Conservation (phyloP, 345 rosid species). For the Sapria himalayana region DNA sequence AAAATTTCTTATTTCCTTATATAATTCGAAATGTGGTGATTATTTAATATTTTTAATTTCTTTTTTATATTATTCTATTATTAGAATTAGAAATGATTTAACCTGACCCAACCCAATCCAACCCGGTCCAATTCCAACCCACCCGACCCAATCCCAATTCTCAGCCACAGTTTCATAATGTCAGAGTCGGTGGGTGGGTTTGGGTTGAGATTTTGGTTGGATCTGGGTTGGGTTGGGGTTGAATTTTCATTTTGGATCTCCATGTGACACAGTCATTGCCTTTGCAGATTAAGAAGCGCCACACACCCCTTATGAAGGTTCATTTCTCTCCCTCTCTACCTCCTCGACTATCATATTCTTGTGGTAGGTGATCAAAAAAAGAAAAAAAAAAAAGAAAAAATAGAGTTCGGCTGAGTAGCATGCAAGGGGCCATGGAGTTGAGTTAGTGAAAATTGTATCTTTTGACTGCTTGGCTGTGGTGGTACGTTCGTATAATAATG, state of each 20-base stretch:
- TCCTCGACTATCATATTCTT: not conserved
- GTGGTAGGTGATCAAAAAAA: not conserved
- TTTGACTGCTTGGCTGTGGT: not conserved
- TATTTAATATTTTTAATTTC: no score
- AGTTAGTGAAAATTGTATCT: not conserved
- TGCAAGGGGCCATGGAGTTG: not conserved
- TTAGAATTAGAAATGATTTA: no score
- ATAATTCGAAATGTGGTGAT: no score
- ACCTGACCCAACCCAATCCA: no score
- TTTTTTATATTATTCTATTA: no score
- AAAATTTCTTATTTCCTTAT: no score
- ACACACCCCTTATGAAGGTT: slow-evolving; percentile 44
- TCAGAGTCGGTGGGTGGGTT: no score
- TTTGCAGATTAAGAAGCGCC: slow-evolving; percentile 59
- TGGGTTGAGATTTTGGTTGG: no score
- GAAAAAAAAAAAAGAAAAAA: not conserved
- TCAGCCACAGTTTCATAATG: no score
- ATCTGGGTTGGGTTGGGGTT: no score
- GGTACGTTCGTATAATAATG: not conserved
- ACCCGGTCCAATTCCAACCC: no score
- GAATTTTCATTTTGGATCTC: not conserved
- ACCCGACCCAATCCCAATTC: no score
- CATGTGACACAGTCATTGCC: not conserved
- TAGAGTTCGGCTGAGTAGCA: not conserved
- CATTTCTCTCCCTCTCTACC: slow-evolving; percentile 3